Evolutionary conservation across 495 filamentous ascomycete species (phyloP).

Genomic region (Niebla homalea): DNA sequence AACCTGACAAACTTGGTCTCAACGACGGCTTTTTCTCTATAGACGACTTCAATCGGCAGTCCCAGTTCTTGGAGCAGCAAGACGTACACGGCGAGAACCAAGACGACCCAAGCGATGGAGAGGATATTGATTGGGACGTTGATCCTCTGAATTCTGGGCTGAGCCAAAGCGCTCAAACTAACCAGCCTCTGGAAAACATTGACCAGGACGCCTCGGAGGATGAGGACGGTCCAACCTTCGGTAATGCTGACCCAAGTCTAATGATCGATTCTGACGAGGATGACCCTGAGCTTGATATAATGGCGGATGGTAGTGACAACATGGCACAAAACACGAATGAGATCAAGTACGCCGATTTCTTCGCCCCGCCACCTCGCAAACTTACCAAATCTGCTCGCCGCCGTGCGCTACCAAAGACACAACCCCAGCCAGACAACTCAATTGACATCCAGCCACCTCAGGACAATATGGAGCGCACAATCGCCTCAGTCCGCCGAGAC

Average conservation of each 20-base stretch:
- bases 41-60: conserved; percentile 91
- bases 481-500: conserved; percentile 79
- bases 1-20: conserved; percentile 48
- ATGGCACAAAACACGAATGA: conserved; percentile 63
- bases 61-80: conserved; percentile 71
- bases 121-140: conserved; percentile 71
- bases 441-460: conserved; percentile 27
- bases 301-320: conserved; percentile 28
- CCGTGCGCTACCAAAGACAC: conserved; percentile 37
- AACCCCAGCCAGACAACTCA: conserved; percentile 18
- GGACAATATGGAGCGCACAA: conserved; percentile 67
- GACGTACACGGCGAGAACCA: conserved; percentile 58
- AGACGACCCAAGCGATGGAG: conserved; percentile 53
- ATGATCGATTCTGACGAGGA: conserved; percentile 39
- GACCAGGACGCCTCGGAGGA: conserved; percentile 30
- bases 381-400: conserved; percentile 33
- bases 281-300: conserved; percentile 36
- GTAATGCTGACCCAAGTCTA: conserved; percentile 48
- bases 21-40: conserved; percentile 99
- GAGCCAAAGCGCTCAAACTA: conserved; percentile 13
- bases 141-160: conserved; percentile 43
- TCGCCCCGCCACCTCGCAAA: conserved; percentile 68
- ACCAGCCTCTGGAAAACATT: conserved; percentile 9
- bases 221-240: conserved; percentile 66
- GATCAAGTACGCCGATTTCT: conserved; percentile 81